phyloP scores from a whole-genome alignment of 2,329 filamentous ascomycete species.

The Metarhizium anisopliae region DNA sequence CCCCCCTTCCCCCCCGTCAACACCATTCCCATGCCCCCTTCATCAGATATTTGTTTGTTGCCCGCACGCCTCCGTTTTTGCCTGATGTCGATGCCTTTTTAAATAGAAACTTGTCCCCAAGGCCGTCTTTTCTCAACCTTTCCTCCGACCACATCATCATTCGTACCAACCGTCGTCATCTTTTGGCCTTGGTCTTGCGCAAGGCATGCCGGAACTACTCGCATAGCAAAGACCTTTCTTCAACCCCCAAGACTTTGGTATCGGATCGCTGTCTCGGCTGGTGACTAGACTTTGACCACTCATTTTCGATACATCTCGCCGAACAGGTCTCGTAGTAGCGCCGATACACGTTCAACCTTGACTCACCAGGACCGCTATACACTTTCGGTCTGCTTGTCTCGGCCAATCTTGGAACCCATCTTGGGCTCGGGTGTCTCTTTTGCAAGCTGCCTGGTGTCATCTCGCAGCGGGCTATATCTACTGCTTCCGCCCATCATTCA shows the following conservation, averaged over 20 bases:
- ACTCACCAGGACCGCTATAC: neutral
- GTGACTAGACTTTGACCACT: neutral
- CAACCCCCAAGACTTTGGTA: neutral
- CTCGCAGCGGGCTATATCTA: neutral
- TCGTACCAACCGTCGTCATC: neutral
- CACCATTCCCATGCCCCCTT: neutral
- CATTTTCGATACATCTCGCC: neutral
- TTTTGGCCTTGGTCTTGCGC: neutral
- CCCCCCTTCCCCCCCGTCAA: neutral
- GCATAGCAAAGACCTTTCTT: neutral
- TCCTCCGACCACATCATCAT: neutral
- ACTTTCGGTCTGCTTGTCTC: neutral
- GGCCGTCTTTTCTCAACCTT: neutral
- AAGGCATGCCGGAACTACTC: neutral
- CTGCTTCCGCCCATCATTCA: neutral
- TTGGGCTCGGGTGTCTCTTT: neutral
- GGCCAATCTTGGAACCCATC: too few species aligned
- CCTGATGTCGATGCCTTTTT: constrained; percentile 6
- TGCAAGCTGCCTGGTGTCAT: neutral
- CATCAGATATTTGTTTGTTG: neutral
- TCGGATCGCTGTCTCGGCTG: neutral
- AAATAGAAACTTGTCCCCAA: constrained; percentile 2
- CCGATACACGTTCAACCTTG: neutral
- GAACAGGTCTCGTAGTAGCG: neutral
- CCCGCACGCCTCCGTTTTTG: neutral